These are phyloP conservation scores for Trichosporon ovoides DNA, from an alignment of 1,284 basidiomycete species.

Conservation along the genomic window DNA sequence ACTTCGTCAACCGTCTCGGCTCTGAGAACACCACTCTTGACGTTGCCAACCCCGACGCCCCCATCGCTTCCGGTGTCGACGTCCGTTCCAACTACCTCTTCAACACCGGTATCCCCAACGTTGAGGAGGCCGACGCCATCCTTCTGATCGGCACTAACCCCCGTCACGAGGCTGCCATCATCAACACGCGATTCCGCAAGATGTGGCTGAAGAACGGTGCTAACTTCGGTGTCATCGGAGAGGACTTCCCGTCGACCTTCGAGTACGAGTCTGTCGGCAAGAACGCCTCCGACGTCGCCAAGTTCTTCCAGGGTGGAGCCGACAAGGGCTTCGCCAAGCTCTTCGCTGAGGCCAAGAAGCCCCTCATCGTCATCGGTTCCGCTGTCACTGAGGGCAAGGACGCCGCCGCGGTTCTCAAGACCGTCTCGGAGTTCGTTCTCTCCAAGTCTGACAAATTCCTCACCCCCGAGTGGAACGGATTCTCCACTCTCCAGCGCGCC, in stretches of 20 bases:
- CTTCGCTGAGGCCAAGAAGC: constrained; percentile 87
- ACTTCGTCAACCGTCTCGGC: constrained; percentile 82
- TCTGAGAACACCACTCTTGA: constrained; percentile 92
- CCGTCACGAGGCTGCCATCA: constrained; percentile 91
- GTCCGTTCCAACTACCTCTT: constrained; percentile 95
- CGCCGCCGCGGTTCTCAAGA: constrained; percentile 71
- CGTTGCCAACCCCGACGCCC: constrained; percentile 60
- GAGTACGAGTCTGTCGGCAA: constrained; percentile 87
- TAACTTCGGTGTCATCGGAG: constrained; percentile 85
- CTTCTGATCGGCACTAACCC: constrained; percentile 98
- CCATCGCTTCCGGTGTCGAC: constrained; percentile 77
- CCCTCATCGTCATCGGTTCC: constrained; percentile 89
- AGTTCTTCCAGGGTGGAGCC: constrained; percentile 70
- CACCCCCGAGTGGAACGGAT: constrained; percentile 91
- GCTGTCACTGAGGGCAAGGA: constrained; percentile 81
- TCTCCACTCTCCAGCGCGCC: constrained; percentile 80
- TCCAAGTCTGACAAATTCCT: constrained; percentile 69
- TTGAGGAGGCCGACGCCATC: constrained; percentile 88
- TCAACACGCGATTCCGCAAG: constrained; percentile 96
- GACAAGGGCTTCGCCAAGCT: constrained; percentile 65
- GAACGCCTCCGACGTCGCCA: constrained; percentile 69
- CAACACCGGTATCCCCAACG: constrained; percentile 87
- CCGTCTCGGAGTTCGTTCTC: constrained; percentile 74
- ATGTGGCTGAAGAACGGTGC: constrained; percentile 80
- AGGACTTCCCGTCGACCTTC: constrained; percentile 86